A percentile compares a stretch with the other conserved stretches of the same genome.
Evolutionary conservation across 169 alveolate species (phyloP).

Genomic region (Fabrea salina): DNA sequence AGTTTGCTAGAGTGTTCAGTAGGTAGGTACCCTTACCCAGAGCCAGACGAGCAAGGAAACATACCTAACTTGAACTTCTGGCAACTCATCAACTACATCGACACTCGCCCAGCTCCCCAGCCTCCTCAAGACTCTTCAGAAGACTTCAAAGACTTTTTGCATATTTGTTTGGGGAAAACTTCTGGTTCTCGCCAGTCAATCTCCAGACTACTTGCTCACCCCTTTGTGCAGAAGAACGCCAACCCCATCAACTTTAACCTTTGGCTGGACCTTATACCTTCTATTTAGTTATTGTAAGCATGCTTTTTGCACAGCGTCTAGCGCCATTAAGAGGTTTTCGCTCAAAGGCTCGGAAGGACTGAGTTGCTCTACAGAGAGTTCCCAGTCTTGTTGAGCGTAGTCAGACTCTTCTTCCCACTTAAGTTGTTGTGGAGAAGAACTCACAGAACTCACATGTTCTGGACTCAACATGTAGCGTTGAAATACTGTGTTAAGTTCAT

Average conservation of each 20-base stretch:
- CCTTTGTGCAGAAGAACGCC: conserved; percentile 38
- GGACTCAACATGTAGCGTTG: neutral
- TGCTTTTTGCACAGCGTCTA: neutral
- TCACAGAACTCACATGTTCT: neutral
- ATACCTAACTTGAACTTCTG: conserved; percentile 19
- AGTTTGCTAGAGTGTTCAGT: conserved; percentile 75
- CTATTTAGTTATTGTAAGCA: neutral
- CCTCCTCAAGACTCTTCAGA: conserved; percentile 63
- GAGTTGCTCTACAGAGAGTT: neutral
- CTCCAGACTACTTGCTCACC: conserved; percentile 57
- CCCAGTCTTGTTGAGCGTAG: neutral
- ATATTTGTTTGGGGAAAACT: conserved; percentile 70
- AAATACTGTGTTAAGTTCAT: neutral
- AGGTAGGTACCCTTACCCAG: conserved; percentile 71
- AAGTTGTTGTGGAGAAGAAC: neutral
- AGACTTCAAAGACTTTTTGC: conserved; percentile 74
- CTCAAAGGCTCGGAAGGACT: neutral
- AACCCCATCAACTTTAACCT: conserved; percentile 7
- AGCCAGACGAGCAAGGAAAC: neutral
- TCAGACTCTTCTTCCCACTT: neutral
- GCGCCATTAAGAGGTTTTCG: neutral
- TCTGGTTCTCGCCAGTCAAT: conserved; percentile 70
- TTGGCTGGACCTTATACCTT: conserved; percentile 11
- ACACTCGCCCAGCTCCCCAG: conserved; percentile 54
- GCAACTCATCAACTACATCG: conserved; percentile 35